Evolutionary conservation across 768 basidiomycete species (phyloP).

Genomic region (Xerocomellus intermedius): DNA sequence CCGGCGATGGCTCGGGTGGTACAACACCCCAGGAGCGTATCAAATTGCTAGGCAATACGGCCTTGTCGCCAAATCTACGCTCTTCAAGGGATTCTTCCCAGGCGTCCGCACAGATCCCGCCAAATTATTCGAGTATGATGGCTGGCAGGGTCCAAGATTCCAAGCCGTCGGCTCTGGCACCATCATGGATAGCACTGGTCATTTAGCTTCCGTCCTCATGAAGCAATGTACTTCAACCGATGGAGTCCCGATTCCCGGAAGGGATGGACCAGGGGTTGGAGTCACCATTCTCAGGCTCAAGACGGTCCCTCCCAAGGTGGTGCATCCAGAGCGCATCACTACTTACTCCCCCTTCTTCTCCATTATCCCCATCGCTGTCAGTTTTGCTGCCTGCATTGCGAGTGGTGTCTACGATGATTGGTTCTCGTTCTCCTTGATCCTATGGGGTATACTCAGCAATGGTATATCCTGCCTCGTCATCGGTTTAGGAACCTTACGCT

Average conservation of each 20-base stretch:
- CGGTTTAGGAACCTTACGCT: constrained; percentile 18
- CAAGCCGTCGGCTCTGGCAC: constrained; percentile 3
- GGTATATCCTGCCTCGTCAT: constrained; percentile 26
- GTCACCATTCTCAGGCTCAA: constrained; percentile 1
- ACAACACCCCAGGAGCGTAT: constrained; percentile 35
- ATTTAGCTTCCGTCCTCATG: constrained; percentile 5
- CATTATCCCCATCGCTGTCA: constrained; percentile 19
- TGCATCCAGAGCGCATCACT: not conserved
- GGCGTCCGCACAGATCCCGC: constrained; percentile 15
- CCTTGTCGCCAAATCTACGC: constrained; percentile 13
- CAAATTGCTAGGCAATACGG: constrained; percentile 27
- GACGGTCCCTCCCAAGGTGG: not conserved
- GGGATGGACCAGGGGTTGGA: not conserved
- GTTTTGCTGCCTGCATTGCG: constrained; percentile 14
- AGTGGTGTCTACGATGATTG: constrained; percentile 25
- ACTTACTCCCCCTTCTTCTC: constrained; percentile 6
- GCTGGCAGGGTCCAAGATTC: not conserved
- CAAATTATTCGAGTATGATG: constrained; percentile 1
- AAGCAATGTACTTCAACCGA: not conserved
- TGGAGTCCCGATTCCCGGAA: not conserved
- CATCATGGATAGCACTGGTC: constrained; percentile 7
- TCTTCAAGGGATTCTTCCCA: constrained; percentile 14
- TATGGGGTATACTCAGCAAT: constrained; percentile 29
- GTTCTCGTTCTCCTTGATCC: constrained; percentile 27
- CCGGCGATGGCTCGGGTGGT: constrained; percentile 32